A percentile compares a stretch with the other conserved stretches of the same genome.
phyloP scores from a whole-genome alignment of 495 filamentous ascomycete species.

The Aspergillus cavernicola region DNA sequence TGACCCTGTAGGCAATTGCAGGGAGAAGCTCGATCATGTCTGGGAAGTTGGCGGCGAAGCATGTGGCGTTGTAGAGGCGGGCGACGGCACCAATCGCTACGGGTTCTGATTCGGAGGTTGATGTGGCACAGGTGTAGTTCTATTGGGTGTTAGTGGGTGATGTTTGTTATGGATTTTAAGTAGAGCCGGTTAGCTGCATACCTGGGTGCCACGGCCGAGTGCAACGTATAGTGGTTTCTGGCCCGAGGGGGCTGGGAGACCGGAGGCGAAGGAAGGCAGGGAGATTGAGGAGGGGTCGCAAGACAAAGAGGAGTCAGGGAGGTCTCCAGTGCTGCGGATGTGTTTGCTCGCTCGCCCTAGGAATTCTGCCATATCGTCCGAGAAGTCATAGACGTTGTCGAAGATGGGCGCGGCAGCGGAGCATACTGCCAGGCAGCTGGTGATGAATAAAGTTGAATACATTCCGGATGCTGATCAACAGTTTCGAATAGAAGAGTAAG shows the following conservation, averaged over 20 bases:
- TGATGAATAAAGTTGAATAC: slow-evolving; percentile 26
- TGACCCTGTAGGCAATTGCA: slow-evolving; percentile 30
- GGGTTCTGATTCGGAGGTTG: slow-evolving; percentile 56
- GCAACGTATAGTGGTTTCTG: slow-evolving; percentile 69
- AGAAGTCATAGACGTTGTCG: slow-evolving; percentile 35
- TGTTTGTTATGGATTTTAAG: not conserved
- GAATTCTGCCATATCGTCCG: slow-evolving; percentile 34
- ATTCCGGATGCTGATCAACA: slow-evolving; percentile 22
- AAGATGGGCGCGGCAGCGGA: slow-evolving; percentile 37
- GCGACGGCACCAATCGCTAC: slow-evolving; percentile 70
- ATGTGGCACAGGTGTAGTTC: slow-evolving; percentile 82
- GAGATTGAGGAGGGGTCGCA: slow-evolving; percentile 39
- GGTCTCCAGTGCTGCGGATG: slow-evolving; percentile 25
- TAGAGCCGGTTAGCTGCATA: slow-evolving; percentile 27
- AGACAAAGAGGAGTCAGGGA: slow-evolving; percentile 16
- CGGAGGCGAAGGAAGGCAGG: slow-evolving; percentile 37
- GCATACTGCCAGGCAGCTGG: slow-evolving; percentile 28
- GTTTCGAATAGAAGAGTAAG: not conserved
- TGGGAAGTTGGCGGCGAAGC: slow-evolving; percentile 64
- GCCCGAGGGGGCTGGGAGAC: slow-evolving; percentile 56
- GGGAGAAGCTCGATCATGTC: slow-evolving; percentile 55
- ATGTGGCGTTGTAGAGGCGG: slow-evolving; percentile 83
- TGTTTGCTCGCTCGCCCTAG: slow-evolving; percentile 38
- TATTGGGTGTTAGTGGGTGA: slow-evolving; percentile 33
- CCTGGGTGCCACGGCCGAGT: slow-evolving; percentile 75